Evolutionary conservation across 768 basidiomycete species (phyloP), one percentile per base, ranked within the genome.

Genomic region (Sarcodon aspratus): DNA sequence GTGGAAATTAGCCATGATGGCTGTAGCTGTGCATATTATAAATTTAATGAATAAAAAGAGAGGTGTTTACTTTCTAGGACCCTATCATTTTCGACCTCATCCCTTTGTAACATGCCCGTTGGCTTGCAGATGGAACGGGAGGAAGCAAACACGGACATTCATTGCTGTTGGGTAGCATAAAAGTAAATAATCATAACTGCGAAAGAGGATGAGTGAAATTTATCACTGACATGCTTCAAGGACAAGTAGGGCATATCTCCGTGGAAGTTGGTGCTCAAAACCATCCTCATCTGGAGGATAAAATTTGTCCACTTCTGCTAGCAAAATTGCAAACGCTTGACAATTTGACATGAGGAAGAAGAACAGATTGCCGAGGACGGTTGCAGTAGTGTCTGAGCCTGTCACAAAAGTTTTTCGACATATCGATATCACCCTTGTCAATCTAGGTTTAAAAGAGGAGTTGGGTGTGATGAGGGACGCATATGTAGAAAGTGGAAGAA

Each of bases 131-230:
- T 3, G 63, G 61, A 10, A 71, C 61, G 1, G 74, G 66, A 15
- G 75, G 74, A 6, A 65, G 61, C 33, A 76, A 62, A 27, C 73
- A 67, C 32, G 75, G 52, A 2, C 62, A 60, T 58, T 76, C 74
- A 21, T 75, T 70, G 52, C 75, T 42, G 40, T 15, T 9, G 1
- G 13, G 4, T 73, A 74, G 46, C 17, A n/a, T n/a, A n/a, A 6
- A n/a, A 43, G 27, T 18, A 46, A 3, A 32, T 17, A n/a, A n/a
- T 35, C 36, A 49, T 27, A 27, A 27, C 5, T 3, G 21, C 5
- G 21, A 27, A 27, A 27, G 21, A 27, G 21, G 5, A 27, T 27
- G 21, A 27, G 21, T 27, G 21, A 27, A 27, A 27, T 27, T 5
- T 5, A 27, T 27, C 21, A 27, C 21, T 27, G 47, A 66, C 66